Evolutionary conservation across 2,329 filamentous ascomycete genomes (phyloP).

Genomic region (Albifimbria verrucaria): DNA sequence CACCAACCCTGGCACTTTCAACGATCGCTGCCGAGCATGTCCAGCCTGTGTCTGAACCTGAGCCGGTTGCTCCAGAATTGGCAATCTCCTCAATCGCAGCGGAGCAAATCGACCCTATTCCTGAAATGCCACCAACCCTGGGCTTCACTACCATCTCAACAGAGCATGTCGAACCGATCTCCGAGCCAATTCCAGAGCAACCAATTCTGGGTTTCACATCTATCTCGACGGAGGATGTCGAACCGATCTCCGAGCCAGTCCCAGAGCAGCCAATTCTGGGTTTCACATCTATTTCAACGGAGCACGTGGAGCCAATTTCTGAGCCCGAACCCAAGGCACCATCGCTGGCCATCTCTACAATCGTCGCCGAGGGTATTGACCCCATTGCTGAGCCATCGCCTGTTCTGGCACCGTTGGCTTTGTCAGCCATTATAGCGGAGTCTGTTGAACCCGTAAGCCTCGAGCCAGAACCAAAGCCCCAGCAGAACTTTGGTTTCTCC

Average conservation of each 20-base stretch:
- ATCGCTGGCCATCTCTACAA: constrained; percentile 23
- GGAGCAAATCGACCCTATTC: constrained; percentile 24
- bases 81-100: constrained; percentile 24
- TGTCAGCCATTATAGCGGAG: constrained; percentile 34
- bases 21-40: constrained; percentile 19
- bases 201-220: constrained; percentile 24
- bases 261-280: constrained; percentile 24
- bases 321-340: constrained; percentile 15
- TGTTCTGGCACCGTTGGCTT: constrained; percentile 23
- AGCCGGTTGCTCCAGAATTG: constrained; percentile 16
- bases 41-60: constrained; percentile 25
- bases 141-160: constrained; percentile 32
- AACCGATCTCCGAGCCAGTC: constrained; percentile 25
- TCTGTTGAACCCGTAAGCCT: constrained; percentile 37
- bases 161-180: constrained; percentile 23
- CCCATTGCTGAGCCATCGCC: constrained; percentile 25
- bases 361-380: constrained; percentile 27
- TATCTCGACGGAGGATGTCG: constrained; percentile 27
- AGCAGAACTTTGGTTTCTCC: constrained; percentile 37
- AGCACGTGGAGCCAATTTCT: constrained; percentile 23
- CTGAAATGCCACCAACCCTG: constrained; percentile 22
- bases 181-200: constrained; percentile 13
- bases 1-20: constrained; percentile 10
- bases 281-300: constrained; percentile 31
- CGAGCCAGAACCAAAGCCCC: constrained; percentile 14